Conservation (phyloP, 768 basidiomycete genomes). For the Candolleomyces efflorescens region DNA sequence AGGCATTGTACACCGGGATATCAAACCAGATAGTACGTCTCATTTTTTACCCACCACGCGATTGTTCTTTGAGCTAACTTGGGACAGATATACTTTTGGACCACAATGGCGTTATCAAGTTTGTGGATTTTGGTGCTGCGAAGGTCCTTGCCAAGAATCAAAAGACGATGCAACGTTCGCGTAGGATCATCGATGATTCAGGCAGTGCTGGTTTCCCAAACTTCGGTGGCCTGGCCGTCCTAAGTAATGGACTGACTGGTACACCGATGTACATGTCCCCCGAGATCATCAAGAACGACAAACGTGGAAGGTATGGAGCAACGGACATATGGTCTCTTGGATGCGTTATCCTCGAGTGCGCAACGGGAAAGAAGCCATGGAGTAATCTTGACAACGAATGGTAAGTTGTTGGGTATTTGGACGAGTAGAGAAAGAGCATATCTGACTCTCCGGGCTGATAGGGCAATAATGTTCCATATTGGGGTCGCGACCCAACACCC, state of each 20-base stretch:
- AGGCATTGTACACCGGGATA: slow-evolving; percentile 92
- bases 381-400: slow-evolving; percentile 99
- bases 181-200: slow-evolving; percentile 47
- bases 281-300: slow-evolving; percentile 95
- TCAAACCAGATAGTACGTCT: slow-evolving; percentile 95
- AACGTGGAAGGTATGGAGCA: slow-evolving; percentile 81
- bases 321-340: slow-evolving; percentile 99
- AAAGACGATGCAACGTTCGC: slow-evolving; percentile 72
- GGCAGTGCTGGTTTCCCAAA: slow-evolving; percentile 26
- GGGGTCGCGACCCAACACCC: slow-evolving; percentile 96
- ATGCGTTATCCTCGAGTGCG: slow-evolving; percentile 95
- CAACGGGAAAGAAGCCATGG: slow-evolving; percentile 97
- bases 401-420: slow-evolving; percentile 36
- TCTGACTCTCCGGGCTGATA: slow-evolving; percentile 24
- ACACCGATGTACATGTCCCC: slow-evolving; percentile 99
- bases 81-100: slow-evolving; percentile 87
- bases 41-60: neutral
- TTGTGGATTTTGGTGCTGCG: slow-evolving; percentile 96
- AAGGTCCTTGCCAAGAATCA: slow-evolving; percentile 92
- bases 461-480: slow-evolving; percentile 99
- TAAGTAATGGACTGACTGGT: slow-evolving; percentile 88
- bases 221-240: slow-evolving; percentile 40
- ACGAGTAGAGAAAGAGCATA: neutral
- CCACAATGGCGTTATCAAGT: slow-evolving; percentile 89
- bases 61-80: slow-evolving; percentile 4